Conservation (phyloP, 345 rosid genomes). For the Crucihimalaya himalaica region DNA sequence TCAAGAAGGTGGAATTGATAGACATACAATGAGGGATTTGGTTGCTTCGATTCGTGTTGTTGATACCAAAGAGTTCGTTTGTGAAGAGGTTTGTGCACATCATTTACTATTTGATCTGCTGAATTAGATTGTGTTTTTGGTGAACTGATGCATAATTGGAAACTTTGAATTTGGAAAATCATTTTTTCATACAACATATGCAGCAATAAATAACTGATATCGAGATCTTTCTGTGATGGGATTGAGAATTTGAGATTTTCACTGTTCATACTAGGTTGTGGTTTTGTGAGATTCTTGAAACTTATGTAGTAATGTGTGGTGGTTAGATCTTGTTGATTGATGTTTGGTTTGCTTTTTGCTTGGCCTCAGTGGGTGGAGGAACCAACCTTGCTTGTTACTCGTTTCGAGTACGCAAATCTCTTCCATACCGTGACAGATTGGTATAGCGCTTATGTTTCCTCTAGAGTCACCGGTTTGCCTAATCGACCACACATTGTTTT, state of each 20-base stretch:
- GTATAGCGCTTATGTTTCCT: slow-evolving; percentile 87
- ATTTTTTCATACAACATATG: not conserved
- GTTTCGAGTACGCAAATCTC: slow-evolving; percentile 90
- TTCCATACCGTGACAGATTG: slow-evolving; percentile 94
- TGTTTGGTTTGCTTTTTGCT: slow-evolving; percentile 16
- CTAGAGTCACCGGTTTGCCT: slow-evolving; percentile 84
- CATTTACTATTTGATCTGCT: not conserved
- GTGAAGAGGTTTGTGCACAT: slow-evolving; percentile 60
- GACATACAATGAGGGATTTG: slow-evolving; percentile 68
- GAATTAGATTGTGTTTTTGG: slow-evolving; percentile 8
- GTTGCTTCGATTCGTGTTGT: slow-evolving; percentile 63
- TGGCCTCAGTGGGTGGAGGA: slow-evolving; percentile 84
- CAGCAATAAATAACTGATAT: not conserved
- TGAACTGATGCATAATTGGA: slow-evolving; percentile 2
- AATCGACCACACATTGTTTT: slow-evolving; percentile 82
- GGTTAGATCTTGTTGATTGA: slow-evolving; percentile 7
- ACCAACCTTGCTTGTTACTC: slow-evolving; percentile 70
- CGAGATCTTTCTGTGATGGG: not conserved
- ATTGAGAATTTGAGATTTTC: not conserved
- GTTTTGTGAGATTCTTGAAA: slow-evolving; percentile 29
- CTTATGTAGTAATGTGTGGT: not conserved
- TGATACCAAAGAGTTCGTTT: slow-evolving; percentile 47
- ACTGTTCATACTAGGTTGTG: slow-evolving; percentile 12
- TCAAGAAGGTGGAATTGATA: slow-evolving; percentile 47
- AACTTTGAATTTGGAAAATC: not conserved